Conservation (phyloP, 2,329 filamentous ascomycete genomes). For the Colletotrichum kahawae region DNA sequence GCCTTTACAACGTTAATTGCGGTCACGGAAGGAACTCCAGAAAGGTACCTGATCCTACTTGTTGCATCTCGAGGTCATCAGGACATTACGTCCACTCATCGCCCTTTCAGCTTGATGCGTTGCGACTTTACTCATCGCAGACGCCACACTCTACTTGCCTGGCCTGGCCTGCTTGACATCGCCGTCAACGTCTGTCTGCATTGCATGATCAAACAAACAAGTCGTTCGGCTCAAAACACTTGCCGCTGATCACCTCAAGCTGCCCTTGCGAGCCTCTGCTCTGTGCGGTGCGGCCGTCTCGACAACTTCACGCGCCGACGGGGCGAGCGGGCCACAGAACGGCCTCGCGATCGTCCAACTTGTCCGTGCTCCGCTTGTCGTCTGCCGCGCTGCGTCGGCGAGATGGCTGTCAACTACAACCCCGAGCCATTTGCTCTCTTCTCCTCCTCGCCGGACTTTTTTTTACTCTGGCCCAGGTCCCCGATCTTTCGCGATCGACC, state of each 20-base stretch:
- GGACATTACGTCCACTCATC: neutral
- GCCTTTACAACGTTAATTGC: neutral
- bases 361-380: slow-evolving; percentile 1
- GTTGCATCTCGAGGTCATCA: neutral
- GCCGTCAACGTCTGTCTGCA: neutral
- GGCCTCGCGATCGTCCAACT: neutral
- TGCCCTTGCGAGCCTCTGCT: slow-evolving; percentile 13
- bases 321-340: neutral
- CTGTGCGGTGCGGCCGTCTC: slow-evolving; percentile 1
- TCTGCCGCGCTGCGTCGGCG: neutral
- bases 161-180: neutral
- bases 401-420: neutral
- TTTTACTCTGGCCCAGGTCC: neutral
- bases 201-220: neutral
- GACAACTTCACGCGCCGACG: neutral
- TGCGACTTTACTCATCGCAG: neutral
- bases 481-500: slow-evolving; percentile 1
- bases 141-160: neutral
- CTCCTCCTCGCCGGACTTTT: neutral
- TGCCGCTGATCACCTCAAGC: neutral
- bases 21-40: neutral
- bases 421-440: neutral
- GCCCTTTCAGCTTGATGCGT: neutral
- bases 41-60: neutral
- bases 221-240: neutral